Conservation (phyloP, 2,329 filamentous ascomycete species). For the Diplocarpon mali region DNA sequence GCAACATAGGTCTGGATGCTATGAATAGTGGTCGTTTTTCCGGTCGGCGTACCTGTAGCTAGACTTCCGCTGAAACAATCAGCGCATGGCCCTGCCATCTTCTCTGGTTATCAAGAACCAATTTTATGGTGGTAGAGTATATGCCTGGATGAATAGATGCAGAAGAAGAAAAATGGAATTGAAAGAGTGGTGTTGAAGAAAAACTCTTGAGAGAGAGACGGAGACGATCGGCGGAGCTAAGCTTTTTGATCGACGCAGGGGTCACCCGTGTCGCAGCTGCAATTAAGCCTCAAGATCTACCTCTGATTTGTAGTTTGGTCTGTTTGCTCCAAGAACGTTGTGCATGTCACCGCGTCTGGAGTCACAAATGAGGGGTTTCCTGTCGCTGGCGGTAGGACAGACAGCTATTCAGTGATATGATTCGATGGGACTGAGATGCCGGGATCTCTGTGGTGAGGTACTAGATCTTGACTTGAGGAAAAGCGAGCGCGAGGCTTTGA, state of each 20-base stretch:
- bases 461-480: not conserved
- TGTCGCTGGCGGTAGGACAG: not conserved
- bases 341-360: too few relatives aligned
- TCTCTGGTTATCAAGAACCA: not conserved
- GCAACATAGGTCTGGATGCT: constrained; percentile 35
- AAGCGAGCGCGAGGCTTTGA: too few relatives aligned
- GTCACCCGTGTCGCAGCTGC: not conserved
- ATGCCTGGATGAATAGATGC: not conserved
- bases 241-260: constrained; percentile 3
- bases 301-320: too few relatives aligned
- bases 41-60: constrained; percentile 31
- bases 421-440: not conserved
- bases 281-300: too few relatives aligned
- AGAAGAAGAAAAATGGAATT: not conserved
- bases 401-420: not conserved
- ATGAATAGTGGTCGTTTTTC: constrained; percentile 32
- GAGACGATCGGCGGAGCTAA: not conserved
- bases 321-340: too few relatives aligned
- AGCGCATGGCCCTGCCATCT: constrained; percentile 12
- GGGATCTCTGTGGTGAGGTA: not conserved
- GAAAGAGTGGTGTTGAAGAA: not conserved
- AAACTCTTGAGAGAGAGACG: too few relatives aligned
- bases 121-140: not conserved
- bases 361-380: not conserved
- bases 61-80: constrained; percentile 30